Conservation (phyloP, 257 asterid genomes). For the Primulina tabacum region DNA sequence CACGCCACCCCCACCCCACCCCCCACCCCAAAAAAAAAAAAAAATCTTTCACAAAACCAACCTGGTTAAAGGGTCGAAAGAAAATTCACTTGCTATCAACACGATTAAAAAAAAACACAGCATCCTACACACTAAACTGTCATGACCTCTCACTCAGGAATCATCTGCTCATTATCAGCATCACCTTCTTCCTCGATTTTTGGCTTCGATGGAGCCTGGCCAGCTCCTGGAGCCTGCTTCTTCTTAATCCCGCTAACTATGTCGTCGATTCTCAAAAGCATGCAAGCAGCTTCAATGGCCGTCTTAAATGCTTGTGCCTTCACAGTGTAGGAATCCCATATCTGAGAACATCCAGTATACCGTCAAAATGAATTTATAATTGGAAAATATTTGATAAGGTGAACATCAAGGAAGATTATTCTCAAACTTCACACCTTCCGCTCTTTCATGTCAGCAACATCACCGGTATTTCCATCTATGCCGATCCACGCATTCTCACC, state of each 20-base stretch:
- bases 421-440: constrained; percentile 55
- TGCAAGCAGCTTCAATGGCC: constrained; percentile 94
- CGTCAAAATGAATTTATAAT: not conserved
- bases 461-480: constrained; percentile 94
- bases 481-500: constrained; percentile 98
- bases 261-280: constrained; percentile 93
- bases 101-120: not conserved
- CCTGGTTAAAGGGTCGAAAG: not conserved
- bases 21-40: no score
- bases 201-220: constrained; percentile 66
- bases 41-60: no score
- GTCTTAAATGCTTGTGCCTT: constrained; percentile 94
- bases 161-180: constrained; percentile 82
- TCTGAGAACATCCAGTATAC: constrained; percentile 39
- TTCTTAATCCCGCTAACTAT: constrained; percentile 94
- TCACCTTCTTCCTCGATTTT: constrained; percentile 72
- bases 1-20: no score
- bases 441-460: constrained; percentile 88
- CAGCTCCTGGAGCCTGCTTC: constrained; percentile 77
- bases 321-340: constrained; percentile 94
- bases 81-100: not conserved
- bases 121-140: not conserved
- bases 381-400: not conserved
- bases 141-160: constrained; percentile 63
- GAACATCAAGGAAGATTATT: constrained; percentile 12